Evolutionary conservation across 768 basidiomycete species (phyloP).

Genomic region (Boletales sp.): DNA sequence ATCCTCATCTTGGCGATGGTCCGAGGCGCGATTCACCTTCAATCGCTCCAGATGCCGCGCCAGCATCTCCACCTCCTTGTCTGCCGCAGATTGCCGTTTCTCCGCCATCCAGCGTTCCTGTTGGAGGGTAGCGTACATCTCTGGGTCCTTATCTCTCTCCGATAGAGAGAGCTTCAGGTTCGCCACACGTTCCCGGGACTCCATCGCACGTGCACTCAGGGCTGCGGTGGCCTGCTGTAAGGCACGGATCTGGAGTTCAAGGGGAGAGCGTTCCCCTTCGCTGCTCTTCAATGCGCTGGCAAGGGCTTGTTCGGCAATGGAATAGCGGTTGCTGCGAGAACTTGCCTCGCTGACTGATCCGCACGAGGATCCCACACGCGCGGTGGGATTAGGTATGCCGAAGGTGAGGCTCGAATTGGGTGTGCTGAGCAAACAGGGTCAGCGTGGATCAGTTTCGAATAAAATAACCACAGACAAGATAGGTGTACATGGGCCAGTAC

Average conservation of each 20-base stretch:
- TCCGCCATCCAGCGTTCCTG: slow-evolving; percentile 53
- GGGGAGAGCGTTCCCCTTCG: slow-evolving; percentile 32
- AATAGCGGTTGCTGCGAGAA: slow-evolving; percentile 40
- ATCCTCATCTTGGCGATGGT: slow-evolving; percentile 15
- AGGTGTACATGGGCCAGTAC: neutral
- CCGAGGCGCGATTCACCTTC: slow-evolving; percentile 23
- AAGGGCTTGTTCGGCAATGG: slow-evolving; percentile 42
- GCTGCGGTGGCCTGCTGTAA: slow-evolving; percentile 42
- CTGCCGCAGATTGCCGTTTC: slow-evolving; percentile 35
- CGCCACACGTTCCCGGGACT: slow-evolving; percentile 41
- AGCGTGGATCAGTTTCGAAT: slow-evolving; percentile 11
- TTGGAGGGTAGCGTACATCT: slow-evolving; percentile 36
- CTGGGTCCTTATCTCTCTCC: slow-evolving; percentile 38
- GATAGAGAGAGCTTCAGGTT: slow-evolving; percentile 38
- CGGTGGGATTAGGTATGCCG: slow-evolving; percentile 15
- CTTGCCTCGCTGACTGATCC: slow-evolving; percentile 27
- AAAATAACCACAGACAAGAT: slow-evolving; percentile 20
- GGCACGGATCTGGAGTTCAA: slow-evolving; percentile 46
- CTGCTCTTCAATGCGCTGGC: slow-evolving; percentile 33
- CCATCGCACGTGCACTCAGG: slow-evolving; percentile 42
- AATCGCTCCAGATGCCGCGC: slow-evolving; percentile 34
- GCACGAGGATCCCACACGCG: slow-evolving; percentile 16
- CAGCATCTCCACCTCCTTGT: slow-evolving; percentile 35
- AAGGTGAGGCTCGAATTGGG: slow-evolving; percentile 16
- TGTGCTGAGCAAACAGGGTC: slow-evolving; percentile 15